A percentile compares a stretch with the other conserved stretches of the same genome.
Conservation (phyloP, 2,329 filamentous ascomycete genomes). For the Aspergillus intermedius region DNA sequence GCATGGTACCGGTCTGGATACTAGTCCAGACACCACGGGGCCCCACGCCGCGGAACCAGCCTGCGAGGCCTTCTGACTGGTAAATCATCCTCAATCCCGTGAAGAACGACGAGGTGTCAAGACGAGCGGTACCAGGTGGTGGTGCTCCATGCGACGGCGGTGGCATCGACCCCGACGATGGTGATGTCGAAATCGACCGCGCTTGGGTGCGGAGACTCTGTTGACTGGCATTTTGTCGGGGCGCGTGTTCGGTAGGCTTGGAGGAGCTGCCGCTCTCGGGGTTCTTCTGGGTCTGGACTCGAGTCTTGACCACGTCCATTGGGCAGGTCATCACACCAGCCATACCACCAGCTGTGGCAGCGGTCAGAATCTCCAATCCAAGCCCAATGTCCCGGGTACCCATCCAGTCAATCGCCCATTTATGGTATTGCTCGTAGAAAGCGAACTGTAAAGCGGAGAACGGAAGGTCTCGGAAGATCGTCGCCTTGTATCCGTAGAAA, state of each 20-base stretch:
- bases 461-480: slow-evolving; percentile 85
- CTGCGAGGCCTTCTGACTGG: slow-evolving; percentile 75
- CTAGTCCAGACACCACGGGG: slow-evolving; percentile 94
- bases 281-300: slow-evolving; percentile 86
- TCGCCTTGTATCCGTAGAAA: slow-evolving; percentile 96
- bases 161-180: slow-evolving; percentile 64
- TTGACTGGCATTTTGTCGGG: slow-evolving; percentile 21
- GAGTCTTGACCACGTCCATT: slow-evolving; percentile 93
- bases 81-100: slow-evolving; percentile 84
- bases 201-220: slow-evolving; percentile 46
- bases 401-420: slow-evolving; percentile 70
- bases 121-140: slow-evolving; percentile 67
- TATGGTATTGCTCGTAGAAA: slow-evolving; percentile 93
- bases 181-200: slow-evolving; percentile 80
- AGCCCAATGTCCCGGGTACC: slow-evolving; percentile 78
- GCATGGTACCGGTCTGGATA: slow-evolving; percentile 92
- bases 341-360: slow-evolving; percentile 81
- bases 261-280: slow-evolving; percentile 32
- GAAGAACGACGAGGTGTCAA: slow-evolving; percentile 85
- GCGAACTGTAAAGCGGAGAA: slow-evolving; percentile 97
- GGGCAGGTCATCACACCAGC: slow-evolving; percentile 93
- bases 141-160: slow-evolving; percentile 66
- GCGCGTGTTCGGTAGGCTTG: slow-evolving; percentile 24
- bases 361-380: slow-evolving; percentile 78
- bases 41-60: slow-evolving; percentile 92